A percentile compares a stretch with the other conserved stretches of the same genome.
phyloP scores from a whole-genome alignment of 768 basidiomycete genomes.

The Lentinula raphanica region DNA sequence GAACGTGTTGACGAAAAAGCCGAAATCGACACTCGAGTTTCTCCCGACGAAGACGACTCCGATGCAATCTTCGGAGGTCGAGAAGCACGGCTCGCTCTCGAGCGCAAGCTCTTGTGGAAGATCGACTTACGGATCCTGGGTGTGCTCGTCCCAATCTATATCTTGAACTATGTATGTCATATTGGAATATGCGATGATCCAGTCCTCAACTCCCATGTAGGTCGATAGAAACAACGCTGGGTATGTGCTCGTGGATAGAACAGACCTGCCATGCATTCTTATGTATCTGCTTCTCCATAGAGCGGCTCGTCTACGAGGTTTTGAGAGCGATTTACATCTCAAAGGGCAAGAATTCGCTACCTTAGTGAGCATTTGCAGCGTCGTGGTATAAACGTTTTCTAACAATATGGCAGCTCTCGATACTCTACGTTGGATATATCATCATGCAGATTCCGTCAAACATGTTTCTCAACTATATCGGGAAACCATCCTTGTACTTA shows the following conservation, averaged over 20 bases:
- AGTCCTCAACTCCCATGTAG: constrained; percentile 22
- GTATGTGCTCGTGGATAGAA: constrained; percentile 28
- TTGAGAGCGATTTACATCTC: constrained; percentile 61
- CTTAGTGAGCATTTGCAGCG: constrained; percentile 20
- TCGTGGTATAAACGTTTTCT: constrained; percentile 24
- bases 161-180: constrained; percentile 39
- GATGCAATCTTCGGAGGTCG: constrained; percentile 46
- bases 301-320: constrained; percentile 66
- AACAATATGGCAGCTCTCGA: not conserved
- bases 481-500: constrained; percentile 49
- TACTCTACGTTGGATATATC: constrained; percentile 44
- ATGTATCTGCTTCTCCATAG: constrained; percentile 29
- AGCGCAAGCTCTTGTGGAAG: constrained; percentile 49
- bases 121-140: constrained; percentile 49
- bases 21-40: not conserved
- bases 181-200: not conserved
- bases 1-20: constrained; percentile 1
- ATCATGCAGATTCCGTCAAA: constrained; percentile 66
- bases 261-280: not conserved
- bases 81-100: constrained; percentile 41
- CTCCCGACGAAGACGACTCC: constrained; percentile 4
- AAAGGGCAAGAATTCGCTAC: constrained; percentile 62
- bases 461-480: constrained; percentile 53
- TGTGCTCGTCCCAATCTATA: constrained; percentile 47
- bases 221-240: constrained; percentile 75